phyloP scores from a whole-genome alignment of 192 early-diverging fungal genomes.

The Lunasporangiospora selenospora region DNA sequence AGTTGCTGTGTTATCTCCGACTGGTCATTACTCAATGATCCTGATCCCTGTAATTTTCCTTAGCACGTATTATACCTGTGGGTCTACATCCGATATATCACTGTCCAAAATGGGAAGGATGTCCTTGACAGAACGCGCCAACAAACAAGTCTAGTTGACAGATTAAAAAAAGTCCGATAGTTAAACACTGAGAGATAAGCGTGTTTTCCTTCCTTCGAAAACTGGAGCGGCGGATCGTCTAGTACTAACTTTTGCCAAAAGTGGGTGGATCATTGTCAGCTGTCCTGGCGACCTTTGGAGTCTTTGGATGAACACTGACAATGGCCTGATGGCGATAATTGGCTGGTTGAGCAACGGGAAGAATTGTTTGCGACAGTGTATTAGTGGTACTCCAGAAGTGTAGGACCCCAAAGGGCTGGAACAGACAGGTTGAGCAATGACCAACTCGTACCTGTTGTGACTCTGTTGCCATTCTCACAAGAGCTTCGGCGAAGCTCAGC shows the following conservation, averaged over 20 bases:
- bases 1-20: too few species aligned
- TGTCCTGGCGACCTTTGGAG: conserved; percentile 36
- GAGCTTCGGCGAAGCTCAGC: conserved; percentile 45
- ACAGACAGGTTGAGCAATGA: too few species aligned
- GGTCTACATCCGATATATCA: conserved; percentile 59
- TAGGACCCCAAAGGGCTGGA: neutral
- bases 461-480: conserved; percentile 43
- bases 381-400: too few species aligned
- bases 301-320: conserved; percentile 45
- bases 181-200: neutral
- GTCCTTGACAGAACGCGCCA: conserved; percentile 57
- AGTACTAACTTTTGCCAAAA: conserved; percentile 37
- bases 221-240: too few species aligned
- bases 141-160: conserved; percentile 48
- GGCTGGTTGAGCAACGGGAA: conserved; percentile 34
- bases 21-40: too few species aligned
- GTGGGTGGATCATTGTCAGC: conserved; percentile 55
- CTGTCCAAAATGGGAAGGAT: conserved; percentile 54
- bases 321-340: conserved; percentile 45
- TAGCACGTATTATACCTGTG: too few species aligned
- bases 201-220: too few species aligned
- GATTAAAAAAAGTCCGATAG: neutral
- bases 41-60: too few species aligned
- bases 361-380: neutral
- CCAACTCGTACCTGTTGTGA: conserved; percentile 36